phyloP scores from a whole-genome alignment of 129 eudicot genomes.

The Chrysanthemum makinoi region DNA sequence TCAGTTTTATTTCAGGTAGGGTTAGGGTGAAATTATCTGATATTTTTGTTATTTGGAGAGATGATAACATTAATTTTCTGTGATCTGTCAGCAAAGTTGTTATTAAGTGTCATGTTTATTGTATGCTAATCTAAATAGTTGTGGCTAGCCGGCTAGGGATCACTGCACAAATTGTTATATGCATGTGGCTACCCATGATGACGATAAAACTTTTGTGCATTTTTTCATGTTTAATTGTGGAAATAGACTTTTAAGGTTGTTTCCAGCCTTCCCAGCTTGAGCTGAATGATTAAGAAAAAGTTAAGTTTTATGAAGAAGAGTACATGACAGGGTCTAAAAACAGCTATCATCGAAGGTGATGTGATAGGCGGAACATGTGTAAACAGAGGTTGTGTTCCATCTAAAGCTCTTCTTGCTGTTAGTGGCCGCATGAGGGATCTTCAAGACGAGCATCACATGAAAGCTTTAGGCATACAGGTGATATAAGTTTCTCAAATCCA shows the following conservation, averaged over 20 bases:
- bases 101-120: constrained; percentile 3
- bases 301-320: constrained; percentile 12
- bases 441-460: constrained; percentile 79
- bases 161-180: not conserved
- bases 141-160: not conserved
- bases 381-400: constrained; percentile 95
- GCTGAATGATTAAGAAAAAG: constrained; percentile 9
- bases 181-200: not conserved
- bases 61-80: not conserved
- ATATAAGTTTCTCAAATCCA: constrained; percentile 7
- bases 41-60: constrained; percentile 17
- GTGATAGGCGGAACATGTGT: constrained; percentile 95
- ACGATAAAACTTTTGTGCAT: not conserved
- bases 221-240: constrained; percentile 5
- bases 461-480: constrained; percentile 86
- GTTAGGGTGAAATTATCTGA: constrained; percentile 1
- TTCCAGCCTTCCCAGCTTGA: constrained; percentile 14
- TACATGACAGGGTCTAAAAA: constrained; percentile 76
- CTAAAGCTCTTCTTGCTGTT: constrained; percentile 94
- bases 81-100: not conserved
- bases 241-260: not conserved
- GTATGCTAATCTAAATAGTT: constrained; percentile 1
- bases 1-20: constrained; percentile 4
- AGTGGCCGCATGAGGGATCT: constrained; percentile 95
- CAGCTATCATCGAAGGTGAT: constrained; percentile 93